A percentile compares a stretch with the other conserved stretches of the same genome.
Evolutionary conservation across 345 rosid genomes (phyloP).

Genomic region (Moringa oleifera): DNA sequence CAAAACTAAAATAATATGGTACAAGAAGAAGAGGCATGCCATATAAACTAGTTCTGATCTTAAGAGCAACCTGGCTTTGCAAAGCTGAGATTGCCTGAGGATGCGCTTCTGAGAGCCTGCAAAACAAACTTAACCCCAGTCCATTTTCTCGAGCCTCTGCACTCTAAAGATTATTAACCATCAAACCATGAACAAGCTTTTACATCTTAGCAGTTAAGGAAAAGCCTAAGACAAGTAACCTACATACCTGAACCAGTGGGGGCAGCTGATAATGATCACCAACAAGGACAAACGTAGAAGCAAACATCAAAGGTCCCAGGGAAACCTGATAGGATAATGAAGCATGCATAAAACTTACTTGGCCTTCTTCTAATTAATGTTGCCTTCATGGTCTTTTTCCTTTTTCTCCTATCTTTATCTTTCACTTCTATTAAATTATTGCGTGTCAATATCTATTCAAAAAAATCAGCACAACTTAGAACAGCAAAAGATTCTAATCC

Average conservation of each 20-base stretch:
- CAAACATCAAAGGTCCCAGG: constrained; percentile 83
- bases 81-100: constrained; percentile 93
- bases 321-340: constrained; percentile 56
- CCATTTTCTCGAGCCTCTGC: constrained; percentile 92
- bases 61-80: constrained; percentile 86
- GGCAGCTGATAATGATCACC: constrained; percentile 99
- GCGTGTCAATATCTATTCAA: too few species aligned
- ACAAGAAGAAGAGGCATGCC: constrained; percentile 7
- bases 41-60: constrained; percentile 12
- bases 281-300: constrained; percentile 87
- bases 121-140: constrained; percentile 91
- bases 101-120: constrained; percentile 96
- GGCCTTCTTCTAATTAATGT: neutral
- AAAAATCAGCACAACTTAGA: too few species aligned
- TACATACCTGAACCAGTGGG: constrained; percentile 80
- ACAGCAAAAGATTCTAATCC: too few species aligned
- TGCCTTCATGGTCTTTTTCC: constrained; percentile 6
- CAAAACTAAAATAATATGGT: constrained; percentile 15
- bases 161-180: constrained; percentile 43
- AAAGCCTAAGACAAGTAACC: constrained; percentile 6
- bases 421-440: neutral
- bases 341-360: constrained; percentile 6
- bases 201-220: constrained; percentile 6
- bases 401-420: neutral
- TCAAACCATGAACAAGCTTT: constrained; percentile 14